Conservation (phyloP, 1,284 basidiomycete genomes). For the Exobasidium cylindrosporum region DNA sequence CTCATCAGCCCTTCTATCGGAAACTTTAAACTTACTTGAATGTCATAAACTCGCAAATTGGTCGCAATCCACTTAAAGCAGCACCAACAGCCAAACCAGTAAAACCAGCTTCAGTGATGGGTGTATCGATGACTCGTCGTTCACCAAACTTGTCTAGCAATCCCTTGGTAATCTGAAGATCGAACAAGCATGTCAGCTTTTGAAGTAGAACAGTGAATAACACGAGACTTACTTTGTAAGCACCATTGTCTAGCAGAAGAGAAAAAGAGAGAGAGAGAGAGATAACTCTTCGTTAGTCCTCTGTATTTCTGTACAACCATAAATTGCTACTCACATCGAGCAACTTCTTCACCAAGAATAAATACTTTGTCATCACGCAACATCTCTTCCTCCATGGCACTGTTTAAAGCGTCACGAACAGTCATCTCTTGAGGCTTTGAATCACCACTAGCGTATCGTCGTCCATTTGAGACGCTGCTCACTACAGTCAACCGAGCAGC, state of each 20-base stretch:
- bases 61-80: conserved; percentile 87
- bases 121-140: conserved; percentile 87
- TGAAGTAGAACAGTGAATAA: conserved; percentile 49
- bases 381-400: conserved; percentile 99
- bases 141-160: conserved; percentile 99
- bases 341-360: conserved; percentile 96
- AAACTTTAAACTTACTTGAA: conserved; percentile 60
- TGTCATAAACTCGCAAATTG: conserved; percentile 99
- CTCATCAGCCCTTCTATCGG: background rate
- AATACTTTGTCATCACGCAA: conserved; percentile 90
- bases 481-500: conserved; percentile 8
- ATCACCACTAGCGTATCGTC: background rate
- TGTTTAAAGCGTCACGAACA: conserved; percentile 94
- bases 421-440: conserved; percentile 70
- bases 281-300: background rate
- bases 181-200: too few species aligned
- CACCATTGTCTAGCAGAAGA: conserved; percentile 72
- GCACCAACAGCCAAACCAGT: conserved; percentile 93
- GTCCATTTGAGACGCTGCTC: background rate
- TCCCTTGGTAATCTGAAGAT: conserved; percentile 62
- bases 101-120: conserved; percentile 97
- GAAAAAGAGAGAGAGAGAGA: conserved; percentile 1
- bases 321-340: conserved; percentile 62
- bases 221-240: conserved; percentile 80
- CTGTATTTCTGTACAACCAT: background rate